Base-by-base conservation (phyloP, 2,329 filamentous ascomycete genomes). In the Lecanicillium sp. region DNA sequence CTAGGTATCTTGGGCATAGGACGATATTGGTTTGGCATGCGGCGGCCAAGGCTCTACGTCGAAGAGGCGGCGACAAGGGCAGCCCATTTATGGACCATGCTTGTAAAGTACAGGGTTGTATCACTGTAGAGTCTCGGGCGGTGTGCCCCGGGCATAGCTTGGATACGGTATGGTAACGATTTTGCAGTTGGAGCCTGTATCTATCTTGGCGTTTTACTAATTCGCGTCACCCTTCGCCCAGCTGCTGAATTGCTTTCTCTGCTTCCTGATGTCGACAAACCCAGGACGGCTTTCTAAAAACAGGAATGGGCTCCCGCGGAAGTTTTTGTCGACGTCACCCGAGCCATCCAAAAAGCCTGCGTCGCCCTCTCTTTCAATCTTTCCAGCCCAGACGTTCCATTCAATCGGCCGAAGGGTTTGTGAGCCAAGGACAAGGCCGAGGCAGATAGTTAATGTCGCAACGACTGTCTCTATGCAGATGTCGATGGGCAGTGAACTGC, bases 251-350 rank as follows among this genome's bases (percentile, higher is more conserved):
- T 89, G 84, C 55, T 72, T 79, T 55, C 84, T 75, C 64, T 88
- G 73, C 58, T 79, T 84, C 60, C 87, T 80, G 46, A 97, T 86
- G 64, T 98, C 87, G 65, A 87, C 74, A 54, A 97, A 98, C 2
- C 87, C 82, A 33, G 81, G 78, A 49, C 92, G 70, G 43, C 85
- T 81, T 63, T 97, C 90, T 44, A 96, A 61, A 33, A 77, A 71
- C 36, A 68, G 71, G 59, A 89, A 97, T 5, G 89, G 87, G 56
- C 94, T 95, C 13, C 84, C 83, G 11, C 75, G 64, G 46, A 72
- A 83, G 44, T 81, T 77, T 57, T 77, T 81, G 54, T 87, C 79
- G 27, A 83, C 77, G 53, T 84, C 74, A 19, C 81, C 80, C 43
- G 69, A 65, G 49, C 64, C 68, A 49, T 71, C 62, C 44, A 69